Conservation (phyloP, 768 basidiomycete genomes). For the Phlebiopsis flavidoalba region DNA sequence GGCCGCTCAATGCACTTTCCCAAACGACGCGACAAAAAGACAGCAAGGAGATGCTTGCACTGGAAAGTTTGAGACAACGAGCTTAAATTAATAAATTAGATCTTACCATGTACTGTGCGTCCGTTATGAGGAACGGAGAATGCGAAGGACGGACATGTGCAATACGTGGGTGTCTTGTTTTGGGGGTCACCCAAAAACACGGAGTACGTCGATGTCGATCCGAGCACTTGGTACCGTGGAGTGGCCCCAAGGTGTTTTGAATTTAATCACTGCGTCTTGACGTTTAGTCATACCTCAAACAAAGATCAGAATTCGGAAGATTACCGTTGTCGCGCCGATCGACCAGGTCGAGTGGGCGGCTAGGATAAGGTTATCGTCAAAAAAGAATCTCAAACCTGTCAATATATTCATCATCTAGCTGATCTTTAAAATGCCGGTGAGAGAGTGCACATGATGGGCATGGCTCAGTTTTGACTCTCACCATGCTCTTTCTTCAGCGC, state of each 20-base stretch:
- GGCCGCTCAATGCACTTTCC: slow-evolving; percentile 45
- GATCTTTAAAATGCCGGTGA: slow-evolving; percentile 18
- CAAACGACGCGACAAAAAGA: slow-evolving; percentile 52
- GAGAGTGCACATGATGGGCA: not conserved
- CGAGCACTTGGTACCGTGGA: slow-evolving; percentile 62
- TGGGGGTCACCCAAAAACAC: slow-evolving; percentile 45
- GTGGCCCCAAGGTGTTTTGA: slow-evolving; percentile 51
- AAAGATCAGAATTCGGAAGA: not conserved
- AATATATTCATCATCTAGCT: slow-evolving; percentile 45
- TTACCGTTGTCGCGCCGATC: slow-evolving; percentile 66
- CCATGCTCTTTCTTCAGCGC: not conserved
- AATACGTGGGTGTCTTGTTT: slow-evolving; percentile 37
- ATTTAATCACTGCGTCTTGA: slow-evolving; percentile 49
- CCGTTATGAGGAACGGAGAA: slow-evolving; percentile 56
- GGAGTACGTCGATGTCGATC: slow-evolving; percentile 57
- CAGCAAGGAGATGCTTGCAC: slow-evolving; percentile 81
- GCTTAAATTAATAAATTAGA: not conserved
- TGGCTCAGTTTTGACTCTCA: not conserved
- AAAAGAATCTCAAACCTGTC: slow-evolving; percentile 49
- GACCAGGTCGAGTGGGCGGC: slow-evolving; percentile 75
- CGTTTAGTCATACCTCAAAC: too few species aligned
- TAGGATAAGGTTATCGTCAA: slow-evolving; percentile 59
- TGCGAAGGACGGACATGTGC: slow-evolving; percentile 71
- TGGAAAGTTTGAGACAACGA: slow-evolving; percentile 21
- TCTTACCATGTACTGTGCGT: slow-evolving; percentile 60